Evolutionary conservation across 305 asterid genomes (phyloP), one percentile per base, ranked within the genome.

Genomic region (Solanum hybrid): DNA sequence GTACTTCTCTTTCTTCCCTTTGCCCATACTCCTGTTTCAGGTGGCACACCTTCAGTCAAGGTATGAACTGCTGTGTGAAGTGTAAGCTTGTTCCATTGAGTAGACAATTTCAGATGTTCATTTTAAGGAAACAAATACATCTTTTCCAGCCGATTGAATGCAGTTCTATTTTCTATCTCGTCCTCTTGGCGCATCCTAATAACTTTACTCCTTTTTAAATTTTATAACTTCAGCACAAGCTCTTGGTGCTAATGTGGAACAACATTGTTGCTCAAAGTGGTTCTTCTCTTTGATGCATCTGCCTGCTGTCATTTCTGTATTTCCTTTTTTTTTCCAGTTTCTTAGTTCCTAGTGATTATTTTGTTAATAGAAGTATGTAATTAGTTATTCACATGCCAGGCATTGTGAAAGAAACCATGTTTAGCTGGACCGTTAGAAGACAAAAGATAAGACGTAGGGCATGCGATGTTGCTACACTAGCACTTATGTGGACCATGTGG

Each of bases 11-110:
- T 85, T 15, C 77, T 85, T 32, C 45, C 31, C 77, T 85, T 32
- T 57, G 41, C 88, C 39, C 45, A 5, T 39, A 57, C 77, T 57
- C 77, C n/a, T 29, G 45, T 91, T 90, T 89, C 93, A 97, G 98
- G 97, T 90, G 94, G 94, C 88, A 83, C 94, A 77, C 91, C 97
- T 89, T 93, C 93, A 89, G 93, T 91, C 95, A 97, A 97, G 99
- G 99, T 97, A 97, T 91, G 94, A 92, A 92, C 93, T 92, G 93
- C 93, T 93, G 93, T 91, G 88, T 94, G 89, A 90, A 90, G 90
- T 91, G 95, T 93, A 94, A 94, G 97, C 93, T 91, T 92, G 90
- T 73, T 81, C 37, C 37, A 8, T 79, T 89, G 27, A 51, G 32
- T 57, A 57, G 51, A 57, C 22, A 22, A 85, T 51, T 83, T 85